A percentile compares a stretch with the other conserved stretches of the same genome.
These are phyloP conservation scores for Hortaea sp. DNA, from an alignment of 2,329 filamentous ascomycete species.

Conservation along the genomic window DNA sequence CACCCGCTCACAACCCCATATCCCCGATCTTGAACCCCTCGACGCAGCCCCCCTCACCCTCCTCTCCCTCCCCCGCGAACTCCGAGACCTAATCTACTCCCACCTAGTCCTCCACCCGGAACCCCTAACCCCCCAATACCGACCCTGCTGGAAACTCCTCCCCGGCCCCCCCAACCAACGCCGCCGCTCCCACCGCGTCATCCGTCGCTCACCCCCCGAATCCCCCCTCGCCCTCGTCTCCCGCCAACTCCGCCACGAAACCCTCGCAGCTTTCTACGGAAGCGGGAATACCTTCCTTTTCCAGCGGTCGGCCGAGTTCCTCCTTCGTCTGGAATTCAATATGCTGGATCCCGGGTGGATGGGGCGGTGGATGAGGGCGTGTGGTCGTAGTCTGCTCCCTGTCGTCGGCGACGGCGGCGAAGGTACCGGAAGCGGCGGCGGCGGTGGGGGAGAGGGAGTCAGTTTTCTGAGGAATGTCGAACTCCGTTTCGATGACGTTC, in stretches of 20 bases:
- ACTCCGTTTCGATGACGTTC: too few relatives aligned
- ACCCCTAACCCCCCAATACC: slow-evolving; percentile 1
- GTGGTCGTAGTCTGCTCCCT: too few relatives aligned
- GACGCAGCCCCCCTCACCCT: slow-evolving; percentile 1
- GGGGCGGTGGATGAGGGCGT: background rate
- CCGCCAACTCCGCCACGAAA: slow-evolving; percentile 4
- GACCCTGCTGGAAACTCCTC: background rate
- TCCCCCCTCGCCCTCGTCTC: slow-evolving; percentile 1
- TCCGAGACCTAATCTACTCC: slow-evolving; percentile 8
- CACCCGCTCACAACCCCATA: background rate
- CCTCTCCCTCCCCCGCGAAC: slow-evolving; percentile 5
- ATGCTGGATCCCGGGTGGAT: background rate
- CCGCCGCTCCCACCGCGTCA: background rate
- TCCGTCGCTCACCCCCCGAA: slow-evolving; percentile 3
- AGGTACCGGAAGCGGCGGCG: too few relatives aligned
- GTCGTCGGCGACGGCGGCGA: background rate
- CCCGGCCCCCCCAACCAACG: background rate
- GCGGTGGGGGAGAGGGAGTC: too few relatives aligned
- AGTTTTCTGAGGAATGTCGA: too few relatives aligned
- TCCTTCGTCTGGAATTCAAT: background rate
- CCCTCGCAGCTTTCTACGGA: slow-evolving; percentile 6
- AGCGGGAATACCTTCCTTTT: slow-evolving; percentile 3
- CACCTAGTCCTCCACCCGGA: slow-evolving; percentile 1
- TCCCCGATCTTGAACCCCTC: slow-evolving; percentile 1
- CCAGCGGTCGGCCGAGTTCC: background rate